Percentiles rank a stretch among this genome's conserved stretches.
phyloP scores from a whole-genome alignment of 495 filamentous ascomycete species.

The Xylaria nigripes region DNA sequence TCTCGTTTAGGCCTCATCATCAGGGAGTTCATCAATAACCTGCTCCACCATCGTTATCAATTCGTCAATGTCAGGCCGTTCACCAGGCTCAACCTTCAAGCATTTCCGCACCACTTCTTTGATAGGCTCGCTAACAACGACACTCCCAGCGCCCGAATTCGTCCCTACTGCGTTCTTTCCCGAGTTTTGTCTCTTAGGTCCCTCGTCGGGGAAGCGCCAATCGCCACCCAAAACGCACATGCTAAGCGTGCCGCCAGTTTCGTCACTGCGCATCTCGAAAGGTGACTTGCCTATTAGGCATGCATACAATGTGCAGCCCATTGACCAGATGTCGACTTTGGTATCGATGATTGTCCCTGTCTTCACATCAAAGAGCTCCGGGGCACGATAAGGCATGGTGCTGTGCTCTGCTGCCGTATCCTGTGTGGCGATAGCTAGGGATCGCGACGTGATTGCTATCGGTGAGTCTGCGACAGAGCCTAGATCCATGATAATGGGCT shows the following conservation, averaged over 20 bases:
- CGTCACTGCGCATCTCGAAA: conserved; percentile 90
- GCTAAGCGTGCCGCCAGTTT: conserved; percentile 87
- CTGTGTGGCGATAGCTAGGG: conserved; percentile 82
- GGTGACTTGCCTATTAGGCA: conserved; percentile 93
- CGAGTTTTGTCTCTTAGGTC: conserved; percentile 46
- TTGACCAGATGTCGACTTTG: conserved; percentile 96
- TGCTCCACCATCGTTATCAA: conserved; percentile 72
- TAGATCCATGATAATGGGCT: conserved; percentile 96
- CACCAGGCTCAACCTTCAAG: conserved; percentile 82
- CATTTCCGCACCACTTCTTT: conserved; percentile 82
- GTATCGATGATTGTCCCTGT: conserved; percentile 88
- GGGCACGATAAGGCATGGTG: conserved; percentile 97
- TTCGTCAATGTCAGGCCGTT: conserved; percentile 85
- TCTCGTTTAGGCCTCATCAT: conserved; percentile 53
- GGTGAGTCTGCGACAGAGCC: conserved; percentile 85
- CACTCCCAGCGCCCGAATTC: conserved; percentile 18
- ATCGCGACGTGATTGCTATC: conserved; percentile 86
- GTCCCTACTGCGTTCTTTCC: conserved; percentile 40
- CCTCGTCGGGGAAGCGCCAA: conserved; percentile 89
- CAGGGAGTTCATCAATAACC: conserved; percentile 64
- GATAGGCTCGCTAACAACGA: conserved; percentile 61
- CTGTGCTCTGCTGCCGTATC: conserved; percentile 92
- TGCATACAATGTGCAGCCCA: conserved; percentile 93
- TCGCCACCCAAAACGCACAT: conserved; percentile 87
- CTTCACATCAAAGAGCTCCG: conserved; percentile 96